Evolutionary conservation across 345 rosid genomes (phyloP).

Genomic region (Xanthoceras sorbifolium): DNA sequence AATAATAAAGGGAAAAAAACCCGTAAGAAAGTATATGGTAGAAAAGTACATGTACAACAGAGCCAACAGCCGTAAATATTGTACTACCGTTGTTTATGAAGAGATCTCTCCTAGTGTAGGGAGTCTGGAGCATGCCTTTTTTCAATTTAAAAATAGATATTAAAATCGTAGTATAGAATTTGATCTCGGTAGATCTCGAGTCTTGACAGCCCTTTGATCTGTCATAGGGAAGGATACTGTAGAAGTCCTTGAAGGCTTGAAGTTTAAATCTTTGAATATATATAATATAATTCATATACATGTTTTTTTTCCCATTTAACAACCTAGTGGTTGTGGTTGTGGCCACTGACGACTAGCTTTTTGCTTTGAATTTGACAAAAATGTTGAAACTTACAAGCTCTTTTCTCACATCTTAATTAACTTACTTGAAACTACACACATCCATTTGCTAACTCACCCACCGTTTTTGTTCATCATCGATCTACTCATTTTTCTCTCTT

Average conservation of each 20-base stretch:
- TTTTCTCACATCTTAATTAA: neutral
- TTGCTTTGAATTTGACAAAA: conserved; percentile 6
- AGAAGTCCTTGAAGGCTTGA: neutral
- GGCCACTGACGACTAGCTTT: neutral
- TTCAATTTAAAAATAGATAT: too few species aligned
- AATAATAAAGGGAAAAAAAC: too few species aligned
- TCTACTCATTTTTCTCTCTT: neutral
- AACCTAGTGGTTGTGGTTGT: neutral
- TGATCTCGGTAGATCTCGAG: too few species aligned
- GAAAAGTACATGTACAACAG: too few species aligned
- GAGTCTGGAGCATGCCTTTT: too few species aligned
- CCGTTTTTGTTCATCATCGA: neutral
- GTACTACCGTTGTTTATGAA: too few species aligned
- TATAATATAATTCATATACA: neutral
- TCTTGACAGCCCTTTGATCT: too few species aligned
- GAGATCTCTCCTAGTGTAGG: too few species aligned
- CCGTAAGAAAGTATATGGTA: too few species aligned
- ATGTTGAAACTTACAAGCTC: neutral
- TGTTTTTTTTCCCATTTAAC: neutral
- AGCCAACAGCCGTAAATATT: too few species aligned
- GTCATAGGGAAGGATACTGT: too few species aligned
- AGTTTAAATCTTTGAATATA: neutral
- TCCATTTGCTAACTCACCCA: neutral
- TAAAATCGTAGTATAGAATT: too few species aligned
- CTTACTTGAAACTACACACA: neutral